phyloP scores from a whole-genome alignment of 805 yeast genomes.

The Vanderwaltozyma tropicalis region DNA sequence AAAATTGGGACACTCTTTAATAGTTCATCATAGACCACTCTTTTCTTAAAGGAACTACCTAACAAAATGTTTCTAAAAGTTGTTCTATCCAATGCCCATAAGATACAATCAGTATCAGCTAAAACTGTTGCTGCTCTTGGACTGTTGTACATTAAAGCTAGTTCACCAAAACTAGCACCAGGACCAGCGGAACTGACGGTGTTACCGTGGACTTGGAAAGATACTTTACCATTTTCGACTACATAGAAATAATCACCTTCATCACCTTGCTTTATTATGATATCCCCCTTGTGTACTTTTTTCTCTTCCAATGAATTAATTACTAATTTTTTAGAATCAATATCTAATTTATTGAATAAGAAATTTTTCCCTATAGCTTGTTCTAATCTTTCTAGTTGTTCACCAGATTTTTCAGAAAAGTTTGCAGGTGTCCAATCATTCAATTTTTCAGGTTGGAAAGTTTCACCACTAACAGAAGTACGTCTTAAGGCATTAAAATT shows the following conservation, averaged over 20 bases:
- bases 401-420: conserved; percentile 43
- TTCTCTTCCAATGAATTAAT: conserved; percentile 77
- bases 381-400: conserved; percentile 58
- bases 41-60: conserved; percentile 82
- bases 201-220: conserved; percentile 54
- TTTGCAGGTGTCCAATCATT: conserved; percentile 65
- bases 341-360: conserved; percentile 73
- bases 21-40: conserved; percentile 82
- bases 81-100: conserved; percentile 89
- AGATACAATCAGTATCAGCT: conserved; percentile 57
- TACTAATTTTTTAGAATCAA: conserved; percentile 62
- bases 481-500: conserved; percentile 73
- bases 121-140: conserved; percentile 94
- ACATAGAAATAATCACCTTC: conserved; percentile 9
- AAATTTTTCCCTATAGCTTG: conserved; percentile 70
- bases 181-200: conserved; percentile 65
- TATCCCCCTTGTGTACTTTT: conserved; percentile 43
- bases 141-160: conserved; percentile 93
- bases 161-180: conserved; percentile 90
- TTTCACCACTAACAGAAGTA: conserved; percentile 84
- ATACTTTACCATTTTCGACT: conserved; percentile 52
- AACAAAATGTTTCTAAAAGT: conserved; percentile 85
- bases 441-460: conserved; percentile 56
- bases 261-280: conserved; percentile 27
- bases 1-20: conserved; percentile 78